Conservation (phyloP, 2,329 filamentous ascomycete species). For the Alternaria tenuissima region DNA sequence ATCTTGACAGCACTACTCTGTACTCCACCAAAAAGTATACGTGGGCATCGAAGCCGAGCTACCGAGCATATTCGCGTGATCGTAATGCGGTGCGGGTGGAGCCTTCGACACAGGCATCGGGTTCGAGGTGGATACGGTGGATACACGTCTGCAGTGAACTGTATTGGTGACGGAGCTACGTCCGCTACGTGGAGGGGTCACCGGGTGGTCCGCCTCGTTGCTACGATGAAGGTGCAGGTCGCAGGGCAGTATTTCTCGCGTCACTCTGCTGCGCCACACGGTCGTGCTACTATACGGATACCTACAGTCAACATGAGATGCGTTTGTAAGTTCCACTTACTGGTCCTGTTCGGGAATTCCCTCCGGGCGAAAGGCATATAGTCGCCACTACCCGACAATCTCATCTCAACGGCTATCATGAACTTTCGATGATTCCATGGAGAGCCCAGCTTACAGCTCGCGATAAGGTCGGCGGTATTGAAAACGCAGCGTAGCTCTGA, state of each 20-base stretch:
- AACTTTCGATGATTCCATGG: background rate
- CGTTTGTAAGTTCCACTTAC: constrained; percentile 12
- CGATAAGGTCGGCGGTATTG: background rate
- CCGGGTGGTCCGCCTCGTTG: constrained; percentile 5
- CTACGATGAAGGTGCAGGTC: constrained; percentile 8
- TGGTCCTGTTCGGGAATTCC: constrained; percentile 1
- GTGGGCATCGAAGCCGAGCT: background rate
- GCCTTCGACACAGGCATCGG: constrained; percentile 8
- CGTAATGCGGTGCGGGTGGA: constrained; percentile 9
- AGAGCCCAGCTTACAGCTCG: background rate
- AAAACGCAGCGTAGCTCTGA: background rate
- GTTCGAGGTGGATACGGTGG: constrained; percentile 11
- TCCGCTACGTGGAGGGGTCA: constrained; percentile 9
- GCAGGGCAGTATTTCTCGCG: background rate
- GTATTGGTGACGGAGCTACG: constrained; percentile 10
- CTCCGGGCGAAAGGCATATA: constrained; percentile 1
- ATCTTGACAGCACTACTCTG: background rate
- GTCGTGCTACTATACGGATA: background rate
- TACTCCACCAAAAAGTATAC: background rate
- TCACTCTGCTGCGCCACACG: background rate
- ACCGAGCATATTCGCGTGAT: background rate
- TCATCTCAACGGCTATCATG: background rate
- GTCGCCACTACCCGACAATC: constrained; percentile 6
- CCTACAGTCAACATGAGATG: background rate
- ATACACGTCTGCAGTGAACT: constrained; percentile 10